Conservation (phyloP, 1,139 yeast species). For the Cylindricascospora bacillispora region DNA sequence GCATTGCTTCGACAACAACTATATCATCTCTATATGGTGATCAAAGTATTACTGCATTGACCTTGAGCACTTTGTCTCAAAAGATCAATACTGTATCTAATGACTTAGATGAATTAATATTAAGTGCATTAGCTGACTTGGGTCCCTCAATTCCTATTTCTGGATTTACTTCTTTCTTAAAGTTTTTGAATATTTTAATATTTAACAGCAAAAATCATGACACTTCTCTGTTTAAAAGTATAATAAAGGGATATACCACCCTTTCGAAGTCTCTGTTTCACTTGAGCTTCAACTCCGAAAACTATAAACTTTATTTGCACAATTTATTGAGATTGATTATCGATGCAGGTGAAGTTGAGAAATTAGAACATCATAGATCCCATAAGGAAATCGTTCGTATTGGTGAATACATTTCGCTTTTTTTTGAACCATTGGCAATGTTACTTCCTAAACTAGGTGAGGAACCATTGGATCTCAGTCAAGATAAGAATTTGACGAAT, state of each 20-base stretch:
- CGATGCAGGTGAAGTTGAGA: conserved; percentile 72
- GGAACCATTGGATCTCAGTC: conserved; percentile 29
- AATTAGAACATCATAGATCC: conserved; percentile 68
- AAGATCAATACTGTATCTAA: conserved; percentile 42
- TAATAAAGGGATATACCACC: conserved; percentile 37
- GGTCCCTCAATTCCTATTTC: conserved; percentile 40
- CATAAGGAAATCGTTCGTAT: conserved; percentile 67
- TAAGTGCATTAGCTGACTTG: conserved; percentile 40
- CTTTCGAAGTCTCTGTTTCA: conserved; percentile 38
- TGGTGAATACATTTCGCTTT: conserved; percentile 59
- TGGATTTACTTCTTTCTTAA: conserved; percentile 39
- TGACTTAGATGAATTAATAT: conserved; percentile 31
- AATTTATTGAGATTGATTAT: conserved; percentile 59
- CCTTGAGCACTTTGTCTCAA: conserved; percentile 74
- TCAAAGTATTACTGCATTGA: conserved; percentile 64
- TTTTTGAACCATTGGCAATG: conserved; percentile 62
- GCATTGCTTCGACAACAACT: conserved; percentile 60
- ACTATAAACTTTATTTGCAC: conserved; percentile 46
- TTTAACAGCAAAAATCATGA: conserved; percentile 27
- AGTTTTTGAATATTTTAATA: conserved; percentile 33
- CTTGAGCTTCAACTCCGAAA: conserved; percentile 29
- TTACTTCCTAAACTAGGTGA: conserved; percentile 49
- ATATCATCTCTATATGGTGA: conserved; percentile 61
- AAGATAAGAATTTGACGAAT: conserved; percentile 22
- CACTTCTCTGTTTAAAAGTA: conserved; percentile 25